Evolutionary conservation across 192 early-diverging fungal genomes (phyloP), one percentile per base, ranked within the genome.

Genomic region (Podila minutissima): DNA sequence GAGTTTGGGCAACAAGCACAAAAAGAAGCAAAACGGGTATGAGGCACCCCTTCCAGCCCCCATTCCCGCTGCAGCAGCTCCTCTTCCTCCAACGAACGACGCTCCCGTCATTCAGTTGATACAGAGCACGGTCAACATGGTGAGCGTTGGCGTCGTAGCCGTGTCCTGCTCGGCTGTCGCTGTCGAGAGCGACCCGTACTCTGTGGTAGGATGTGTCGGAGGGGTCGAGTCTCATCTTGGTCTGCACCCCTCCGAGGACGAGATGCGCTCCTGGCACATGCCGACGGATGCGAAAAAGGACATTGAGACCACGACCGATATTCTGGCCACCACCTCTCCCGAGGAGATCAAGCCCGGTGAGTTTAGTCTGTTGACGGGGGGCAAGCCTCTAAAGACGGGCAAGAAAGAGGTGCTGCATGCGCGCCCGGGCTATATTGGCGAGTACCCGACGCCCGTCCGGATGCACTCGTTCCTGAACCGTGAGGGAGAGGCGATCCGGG

Each of bases 371-470:
- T 57, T 66, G 26, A 62, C 64, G n/a, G 61, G 29, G 65, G 61
- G 49, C 62, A 71, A 35, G 69, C 61, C 2, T 15, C 28, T 24
- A 4, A 29, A 59, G 22, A 59, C 28, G 8, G n/a, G n/a, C 8
- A 32, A 33, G 60, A 46, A 66, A 22, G 66, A 67, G 19, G 59
- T 26, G 9, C 26, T 74, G 26, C 73, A 74, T 58, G 73, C 73
- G 17, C 59, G 73, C n/a, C 73, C 73, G 5, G 73, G 73, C 11
- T 67, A 74, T 33, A 46, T 74, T 26, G 73, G 73, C 1, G 73
- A 74, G 22, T 74, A 67, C 50, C 73, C 73, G 4, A 74, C 73
- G 9, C 73, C 73, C 4, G 50, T 74, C n/a, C 48, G 73, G 48
- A 67, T 74, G 73, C 73, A 74, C 26, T 63, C 73, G 3, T 37